Conservation (phyloP, 2,329 filamentous ascomycete species). For the Colletotrichum chlorophyti region DNA sequence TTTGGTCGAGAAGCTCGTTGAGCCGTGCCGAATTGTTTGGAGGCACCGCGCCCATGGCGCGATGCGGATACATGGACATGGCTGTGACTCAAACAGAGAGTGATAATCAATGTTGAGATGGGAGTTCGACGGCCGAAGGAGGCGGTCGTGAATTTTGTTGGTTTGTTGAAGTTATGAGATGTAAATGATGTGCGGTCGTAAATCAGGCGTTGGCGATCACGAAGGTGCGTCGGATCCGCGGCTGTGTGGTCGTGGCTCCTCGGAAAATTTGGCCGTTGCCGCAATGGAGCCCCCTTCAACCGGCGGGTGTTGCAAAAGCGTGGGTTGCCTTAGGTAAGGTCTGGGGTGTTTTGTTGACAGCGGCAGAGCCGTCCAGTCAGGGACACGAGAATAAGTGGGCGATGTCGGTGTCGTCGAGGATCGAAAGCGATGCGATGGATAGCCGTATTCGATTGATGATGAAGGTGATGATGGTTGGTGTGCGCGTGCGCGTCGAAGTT, state of each 20-base stretch:
- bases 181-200: neutral
- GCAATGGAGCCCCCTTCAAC: constrained; percentile 22
- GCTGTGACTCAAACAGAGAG: neutral
- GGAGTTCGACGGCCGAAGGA: neutral
- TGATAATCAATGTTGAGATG: neutral
- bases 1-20: constrained; percentile 89
- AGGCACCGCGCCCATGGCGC: constrained; percentile 78
- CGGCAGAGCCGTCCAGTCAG: constrained; percentile 26
- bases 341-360: constrained; percentile 12
- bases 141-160: neutral
- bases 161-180: neutral
- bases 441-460: constrained; percentile 11
- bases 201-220: neutral
- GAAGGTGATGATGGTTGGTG: constrained; percentile 4
- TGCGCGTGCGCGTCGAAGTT: constrained; percentile 23
- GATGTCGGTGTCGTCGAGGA: neutral
- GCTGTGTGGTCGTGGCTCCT: constrained; percentile 2
- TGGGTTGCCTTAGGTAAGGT: constrained; percentile 22
- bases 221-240: neutral
- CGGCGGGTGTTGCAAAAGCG: constrained; percentile 11
- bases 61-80: constrained; percentile 90
- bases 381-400: constrained; percentile 15
- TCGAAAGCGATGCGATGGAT: neutral
- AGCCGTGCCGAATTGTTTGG: constrained; percentile 68
- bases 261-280: constrained; percentile 21